Evolutionary conservation across 2,329 filamentous ascomycete genomes (phyloP).

Genomic region (Talaromyces amestolkiae): DNA sequence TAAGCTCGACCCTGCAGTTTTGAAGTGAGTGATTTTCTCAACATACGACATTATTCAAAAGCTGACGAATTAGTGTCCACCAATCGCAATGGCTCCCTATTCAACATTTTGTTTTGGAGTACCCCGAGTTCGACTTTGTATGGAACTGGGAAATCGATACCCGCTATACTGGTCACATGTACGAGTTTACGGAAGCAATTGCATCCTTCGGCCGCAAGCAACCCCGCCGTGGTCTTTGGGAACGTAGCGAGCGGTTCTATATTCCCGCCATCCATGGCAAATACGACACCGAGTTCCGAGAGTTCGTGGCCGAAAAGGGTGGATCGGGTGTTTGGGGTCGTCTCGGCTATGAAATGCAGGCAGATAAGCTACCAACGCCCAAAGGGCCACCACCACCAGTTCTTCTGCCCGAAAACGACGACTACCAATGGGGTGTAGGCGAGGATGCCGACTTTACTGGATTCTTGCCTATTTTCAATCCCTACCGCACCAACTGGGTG

Average conservation of each 20-base stretch:
- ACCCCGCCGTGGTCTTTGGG: conserved; percentile 59
- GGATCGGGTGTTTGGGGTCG: conserved; percentile 64
- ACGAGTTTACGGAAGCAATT: conserved; percentile 68
- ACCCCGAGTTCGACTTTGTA: conserved; percentile 64
- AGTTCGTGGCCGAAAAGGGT: conserved; percentile 32
- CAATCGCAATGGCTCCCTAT: conserved; percentile 42
- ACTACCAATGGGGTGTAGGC: conserved; percentile 73
- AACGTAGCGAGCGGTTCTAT: conserved; percentile 57
- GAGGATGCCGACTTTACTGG: conserved; percentile 91
- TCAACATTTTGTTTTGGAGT: conserved; percentile 62
- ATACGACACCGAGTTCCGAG: conserved; percentile 34
- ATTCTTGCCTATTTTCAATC: conserved; percentile 87
- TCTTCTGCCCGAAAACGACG: conserved; percentile 58
- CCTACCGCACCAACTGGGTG: conserved; percentile 77
- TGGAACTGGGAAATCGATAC: conserved; percentile 73
- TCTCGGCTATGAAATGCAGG: conserved; percentile 56
- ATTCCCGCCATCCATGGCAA: conserved; percentile 52
- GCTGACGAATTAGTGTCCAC: conserved; percentile 18
- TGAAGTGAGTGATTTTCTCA: conserved; percentile 14
- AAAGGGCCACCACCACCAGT: conserved; percentile 64
- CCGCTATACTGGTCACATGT: conserved; percentile 63
- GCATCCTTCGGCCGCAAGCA: conserved; percentile 53
- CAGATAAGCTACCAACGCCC: conserved; percentile 41
- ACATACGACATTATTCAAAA: background rate
- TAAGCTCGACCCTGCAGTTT: conserved; percentile 18